Evolutionary conservation across 2,329 filamentous ascomycete genomes (phyloP).

Genomic region (Sporothrix sp.): DNA sequence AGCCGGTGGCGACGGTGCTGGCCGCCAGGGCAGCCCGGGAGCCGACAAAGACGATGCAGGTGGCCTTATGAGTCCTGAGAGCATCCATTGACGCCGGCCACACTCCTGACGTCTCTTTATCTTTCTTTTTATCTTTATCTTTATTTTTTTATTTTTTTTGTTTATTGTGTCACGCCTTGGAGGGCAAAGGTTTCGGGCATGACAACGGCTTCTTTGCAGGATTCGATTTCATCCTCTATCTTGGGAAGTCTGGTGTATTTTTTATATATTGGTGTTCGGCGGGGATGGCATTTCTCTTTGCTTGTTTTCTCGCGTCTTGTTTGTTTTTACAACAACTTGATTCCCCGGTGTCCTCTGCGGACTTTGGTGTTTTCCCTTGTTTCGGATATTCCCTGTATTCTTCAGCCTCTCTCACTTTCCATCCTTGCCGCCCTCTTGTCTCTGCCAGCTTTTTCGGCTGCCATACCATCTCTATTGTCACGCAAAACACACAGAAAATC

Average conservation of each 20-base stretch:
- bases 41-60: slow-evolving; percentile 55
- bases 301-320: not conserved
- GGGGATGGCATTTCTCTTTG: too few relatives aligned
- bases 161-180: not conserved
- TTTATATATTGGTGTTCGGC: slow-evolving; percentile 1
- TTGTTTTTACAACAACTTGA: not conserved
- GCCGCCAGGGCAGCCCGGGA: slow-evolving; percentile 47
- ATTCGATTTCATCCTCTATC: not conserved
- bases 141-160: not conserved
- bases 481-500: too few relatives aligned
- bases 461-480: too few relatives aligned
- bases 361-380: not conserved
- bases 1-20: slow-evolving; percentile 26
- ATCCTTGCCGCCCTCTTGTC: too few relatives aligned
- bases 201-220: not conserved
- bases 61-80: slow-evolving; percentile 80
- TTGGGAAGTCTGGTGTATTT: not conserved
- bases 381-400: too few relatives aligned
- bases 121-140: not conserved
- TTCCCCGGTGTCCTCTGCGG: not conserved
- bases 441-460: too few relatives aligned
- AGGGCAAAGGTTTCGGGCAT: not conserved
- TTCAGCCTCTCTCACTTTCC: too few relatives aligned
- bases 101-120: not conserved
- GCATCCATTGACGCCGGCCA: slow-evolving; percentile 34